Conservation (phyloP, 768 basidiomycete species). For the Psilocybe cyanescens region DNA sequence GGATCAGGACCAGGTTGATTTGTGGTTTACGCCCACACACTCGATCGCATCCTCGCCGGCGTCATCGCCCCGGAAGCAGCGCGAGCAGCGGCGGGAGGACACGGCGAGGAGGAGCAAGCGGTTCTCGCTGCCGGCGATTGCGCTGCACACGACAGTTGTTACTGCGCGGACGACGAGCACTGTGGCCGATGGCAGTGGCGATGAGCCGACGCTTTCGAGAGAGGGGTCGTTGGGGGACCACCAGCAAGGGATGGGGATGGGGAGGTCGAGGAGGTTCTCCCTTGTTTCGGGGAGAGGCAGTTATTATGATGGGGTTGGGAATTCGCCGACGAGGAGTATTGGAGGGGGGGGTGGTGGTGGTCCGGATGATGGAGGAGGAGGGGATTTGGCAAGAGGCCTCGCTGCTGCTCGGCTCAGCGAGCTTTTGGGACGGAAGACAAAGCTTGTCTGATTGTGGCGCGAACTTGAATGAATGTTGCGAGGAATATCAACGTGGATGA, state of each 20-base stretch:
- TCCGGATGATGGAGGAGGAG: slow-evolving; percentile 4
- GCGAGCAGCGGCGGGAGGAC: slow-evolving; percentile 47
- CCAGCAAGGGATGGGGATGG: slow-evolving; percentile 6
- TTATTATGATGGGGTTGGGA: slow-evolving; percentile 21
- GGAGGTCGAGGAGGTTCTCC: slow-evolving; percentile 55
- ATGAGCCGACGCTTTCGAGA: slow-evolving; percentile 11
- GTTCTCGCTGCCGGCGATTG: slow-evolving; percentile 79
- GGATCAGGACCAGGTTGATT: slow-evolving; percentile 16
- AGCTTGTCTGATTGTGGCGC: background rate
- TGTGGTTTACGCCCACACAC: slow-evolving; percentile 19
- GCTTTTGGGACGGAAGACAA: slow-evolving; percentile 46
- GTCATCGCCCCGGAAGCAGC: slow-evolving; percentile 26
- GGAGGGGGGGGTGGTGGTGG: slow-evolving; percentile 1
- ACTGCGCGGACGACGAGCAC: slow-evolving; percentile 56
- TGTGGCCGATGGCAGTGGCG: slow-evolving; percentile 19
- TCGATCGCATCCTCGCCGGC: slow-evolving; percentile 25
- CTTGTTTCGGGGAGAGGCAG: slow-evolving; percentile 51
- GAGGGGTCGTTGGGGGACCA: slow-evolving; percentile 14
- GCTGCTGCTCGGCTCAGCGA: slow-evolving; percentile 60
- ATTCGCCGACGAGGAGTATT: slow-evolving; percentile 1
- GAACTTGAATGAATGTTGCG: too few relatives aligned
- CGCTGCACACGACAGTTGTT: slow-evolving; percentile 72
- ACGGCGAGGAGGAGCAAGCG: slow-evolving; percentile 67
- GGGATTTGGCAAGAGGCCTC: slow-evolving; percentile 43
- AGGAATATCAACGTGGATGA: too few relatives aligned